phyloP scores from a whole-genome alignment of 176 grass and related monocot genomes.

The Musa schizocarpa region DNA sequence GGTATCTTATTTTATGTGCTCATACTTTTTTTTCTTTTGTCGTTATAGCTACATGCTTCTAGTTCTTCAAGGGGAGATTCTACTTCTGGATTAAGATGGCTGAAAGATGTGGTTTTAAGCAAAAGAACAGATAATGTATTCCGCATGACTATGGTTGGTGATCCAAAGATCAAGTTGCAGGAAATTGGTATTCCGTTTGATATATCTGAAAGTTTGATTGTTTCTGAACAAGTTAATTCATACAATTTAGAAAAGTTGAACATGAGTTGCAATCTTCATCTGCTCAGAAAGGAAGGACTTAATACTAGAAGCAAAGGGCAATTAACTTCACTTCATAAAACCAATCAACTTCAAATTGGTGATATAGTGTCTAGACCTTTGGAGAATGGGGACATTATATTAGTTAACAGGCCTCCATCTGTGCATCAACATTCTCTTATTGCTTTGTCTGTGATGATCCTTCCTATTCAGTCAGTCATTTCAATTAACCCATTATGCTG shows the following conservation, averaged over 20 bases:
- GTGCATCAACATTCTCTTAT: conserved; percentile 91
- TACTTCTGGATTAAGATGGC: conserved; percentile 66
- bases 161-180: conserved; percentile 64
- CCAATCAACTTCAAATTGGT: conserved; percentile 63
- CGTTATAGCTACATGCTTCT: conserved; percentile 10
- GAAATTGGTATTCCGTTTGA: conserved; percentile 68
- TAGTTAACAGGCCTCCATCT: conserved; percentile 83
- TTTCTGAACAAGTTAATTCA: conserved; percentile 52
- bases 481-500: conserved; percentile 90
- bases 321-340: conserved; percentile 44
- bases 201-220: conserved; percentile 47
- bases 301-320: conserved; percentile 35
- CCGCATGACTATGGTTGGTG: conserved; percentile 72
- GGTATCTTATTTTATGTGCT: background rate
- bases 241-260: conserved; percentile 59
- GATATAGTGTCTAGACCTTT: conserved; percentile 61
- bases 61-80: conserved; percentile 52
- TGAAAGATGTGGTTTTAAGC: conserved; percentile 78
- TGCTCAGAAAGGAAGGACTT: conserved; percentile 41
- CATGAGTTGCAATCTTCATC: conserved; percentile 42
- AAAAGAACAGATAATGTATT: conserved; percentile 80
- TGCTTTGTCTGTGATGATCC: conserved; percentile 54
- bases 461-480: conserved; percentile 42
- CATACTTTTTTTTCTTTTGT: background rate
- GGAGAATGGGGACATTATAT: conserved; percentile 78